Conservation (phyloP, 2,329 filamentous ascomycete species). For the Verticillium albo-atrum region DNA sequence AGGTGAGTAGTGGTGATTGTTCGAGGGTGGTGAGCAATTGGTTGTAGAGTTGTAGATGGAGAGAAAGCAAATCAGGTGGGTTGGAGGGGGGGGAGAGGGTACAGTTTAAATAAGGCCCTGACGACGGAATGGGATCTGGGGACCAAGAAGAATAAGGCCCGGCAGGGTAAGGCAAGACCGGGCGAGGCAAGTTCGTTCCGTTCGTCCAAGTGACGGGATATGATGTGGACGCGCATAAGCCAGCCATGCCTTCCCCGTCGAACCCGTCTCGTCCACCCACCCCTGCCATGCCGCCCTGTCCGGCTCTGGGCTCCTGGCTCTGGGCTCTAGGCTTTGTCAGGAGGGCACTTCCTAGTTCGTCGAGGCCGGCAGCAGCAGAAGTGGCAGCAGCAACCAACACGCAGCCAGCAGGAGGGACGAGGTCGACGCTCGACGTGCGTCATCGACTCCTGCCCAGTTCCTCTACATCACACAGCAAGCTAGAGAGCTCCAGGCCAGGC, state of each 20-base stretch:
- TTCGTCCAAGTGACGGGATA: conserved; percentile 4
- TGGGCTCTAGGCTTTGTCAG: too few species aligned
- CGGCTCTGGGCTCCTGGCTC: too few species aligned
- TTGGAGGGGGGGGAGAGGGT: background rate
- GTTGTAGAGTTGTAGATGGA: background rate
- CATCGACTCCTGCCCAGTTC: conserved; percentile 13
- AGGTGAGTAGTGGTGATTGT: conserved; percentile 6
- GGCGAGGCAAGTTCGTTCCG: background rate
- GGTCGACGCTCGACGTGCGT: conserved; percentile 5
- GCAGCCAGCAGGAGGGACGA: background rate
- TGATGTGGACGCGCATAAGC: conserved; percentile 14
- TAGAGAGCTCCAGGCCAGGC: too few species aligned
- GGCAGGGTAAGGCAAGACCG: background rate
- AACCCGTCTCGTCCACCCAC: background rate
- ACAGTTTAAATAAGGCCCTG: background rate
- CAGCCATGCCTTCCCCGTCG: background rate
- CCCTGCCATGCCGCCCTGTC: background rate
- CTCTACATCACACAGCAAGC: too few species aligned
- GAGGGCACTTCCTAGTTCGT: too few species aligned
- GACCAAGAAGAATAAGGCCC: background rate
- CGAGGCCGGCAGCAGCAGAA: too few species aligned
- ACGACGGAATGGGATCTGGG: background rate
- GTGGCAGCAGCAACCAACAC: background rate
- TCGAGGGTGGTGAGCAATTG: background rate
- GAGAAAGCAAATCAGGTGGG: conserved; percentile 3